A percentile compares a stretch with the other conserved stretches of the same genome.
Evolutionary conservation across 1,284 basidiomycete genomes (phyloP).

Genomic region (Moniliophthora roreri): DNA sequence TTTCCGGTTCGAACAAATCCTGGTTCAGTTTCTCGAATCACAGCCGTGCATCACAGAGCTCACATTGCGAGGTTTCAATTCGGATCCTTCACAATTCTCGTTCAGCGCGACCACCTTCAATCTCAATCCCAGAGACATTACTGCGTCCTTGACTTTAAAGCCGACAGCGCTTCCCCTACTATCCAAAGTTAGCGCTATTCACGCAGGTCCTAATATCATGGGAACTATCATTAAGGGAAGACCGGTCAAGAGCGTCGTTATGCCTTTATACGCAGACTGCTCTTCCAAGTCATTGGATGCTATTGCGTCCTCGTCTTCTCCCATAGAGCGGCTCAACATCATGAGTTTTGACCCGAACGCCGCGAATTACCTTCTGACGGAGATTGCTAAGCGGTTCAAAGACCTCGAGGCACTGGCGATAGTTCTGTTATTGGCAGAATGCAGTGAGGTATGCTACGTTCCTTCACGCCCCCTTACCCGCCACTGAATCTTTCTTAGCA

Average conservation of each 20-base stretch:
- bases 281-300: slow-evolving; percentile 40
- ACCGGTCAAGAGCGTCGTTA: slow-evolving; percentile 50
- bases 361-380: slow-evolving; percentile 42
- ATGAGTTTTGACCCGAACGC: slow-evolving; percentile 53
- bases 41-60: slow-evolving; percentile 51
- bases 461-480: background rate
- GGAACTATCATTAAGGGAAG: slow-evolving; percentile 45
- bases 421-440: slow-evolving; percentile 47
- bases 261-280: slow-evolving; percentile 49
- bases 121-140: slow-evolving; percentile 9
- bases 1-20: slow-evolving; percentile 43
- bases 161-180: slow-evolving; percentile 47
- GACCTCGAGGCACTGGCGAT: slow-evolving; percentile 56
- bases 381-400: slow-evolving; percentile 45
- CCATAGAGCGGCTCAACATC: slow-evolving; percentile 51
- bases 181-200: slow-evolving; percentile 50
- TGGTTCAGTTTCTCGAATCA: slow-evolving; percentile 51
- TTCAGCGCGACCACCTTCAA: slow-evolving; percentile 20
- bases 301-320: slow-evolving; percentile 35
- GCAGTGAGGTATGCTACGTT: slow-evolving; percentile 37
- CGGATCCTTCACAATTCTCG: slow-evolving; percentile 24
- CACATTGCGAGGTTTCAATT: slow-evolving; percentile 47
- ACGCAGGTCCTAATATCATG: slow-evolving; percentile 46
- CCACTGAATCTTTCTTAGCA: background rate
- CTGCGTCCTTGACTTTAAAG: slow-evolving; percentile 33